A percentile compares a stretch with the other conserved stretches of the same genome.
These are phyloP conservation scores for Zasmidium citrigriseum DNA, from an alignment of 2,329 filamentous ascomycete genomes.

Conservation along the genomic window DNA sequence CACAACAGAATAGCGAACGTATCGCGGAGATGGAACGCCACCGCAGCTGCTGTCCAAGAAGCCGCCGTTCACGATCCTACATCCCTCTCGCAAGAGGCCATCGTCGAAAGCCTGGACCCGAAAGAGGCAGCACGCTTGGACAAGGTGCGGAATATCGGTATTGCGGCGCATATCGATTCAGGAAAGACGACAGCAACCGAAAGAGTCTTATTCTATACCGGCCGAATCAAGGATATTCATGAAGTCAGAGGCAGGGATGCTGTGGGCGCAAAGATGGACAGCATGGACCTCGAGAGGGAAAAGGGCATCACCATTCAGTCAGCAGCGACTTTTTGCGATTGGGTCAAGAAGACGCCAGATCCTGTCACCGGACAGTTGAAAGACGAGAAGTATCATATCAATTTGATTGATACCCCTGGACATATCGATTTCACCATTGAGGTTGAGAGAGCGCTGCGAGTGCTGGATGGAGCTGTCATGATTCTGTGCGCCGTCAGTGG, in stretches of 20 bases:
- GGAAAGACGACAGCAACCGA: slow-evolving; percentile 97
- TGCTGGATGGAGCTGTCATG: slow-evolving; percentile 96
- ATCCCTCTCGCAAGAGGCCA: slow-evolving; percentile 60
- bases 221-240: slow-evolving; percentile 94
- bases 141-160: slow-evolving; percentile 93
- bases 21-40: slow-evolving; percentile 30
- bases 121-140: slow-evolving; percentile 76
- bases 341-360: slow-evolving; percentile 69
- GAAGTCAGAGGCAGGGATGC: slow-evolving; percentile 94
- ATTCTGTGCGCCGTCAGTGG: slow-evolving; percentile 96
- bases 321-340: slow-evolving; percentile 96
- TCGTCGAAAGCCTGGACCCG: slow-evolving; percentile 78
- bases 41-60: slow-evolving; percentile 46
- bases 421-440: slow-evolving; percentile 99
- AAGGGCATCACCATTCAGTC: slow-evolving; percentile 99
- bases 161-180: slow-evolving; percentile 97
- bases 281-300: slow-evolving; percentile 97
- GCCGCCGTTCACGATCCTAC: slow-evolving; percentile 60
- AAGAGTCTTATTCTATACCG: slow-evolving; percentile 96
- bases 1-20: slow-evolving; percentile 31
- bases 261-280: slow-evolving; percentile 99
- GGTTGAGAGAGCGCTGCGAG: slow-evolving; percentile 90
- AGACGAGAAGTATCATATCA: slow-evolving; percentile 93
- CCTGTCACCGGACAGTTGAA: slow-evolving; percentile 64
- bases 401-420: slow-evolving; percentile 96